A percentile compares a stretch with the other conserved stretches of the same genome.
Conservation (phyloP, 2,329 filamentous ascomycete species). For the Sporothrix schenckii region DNA sequence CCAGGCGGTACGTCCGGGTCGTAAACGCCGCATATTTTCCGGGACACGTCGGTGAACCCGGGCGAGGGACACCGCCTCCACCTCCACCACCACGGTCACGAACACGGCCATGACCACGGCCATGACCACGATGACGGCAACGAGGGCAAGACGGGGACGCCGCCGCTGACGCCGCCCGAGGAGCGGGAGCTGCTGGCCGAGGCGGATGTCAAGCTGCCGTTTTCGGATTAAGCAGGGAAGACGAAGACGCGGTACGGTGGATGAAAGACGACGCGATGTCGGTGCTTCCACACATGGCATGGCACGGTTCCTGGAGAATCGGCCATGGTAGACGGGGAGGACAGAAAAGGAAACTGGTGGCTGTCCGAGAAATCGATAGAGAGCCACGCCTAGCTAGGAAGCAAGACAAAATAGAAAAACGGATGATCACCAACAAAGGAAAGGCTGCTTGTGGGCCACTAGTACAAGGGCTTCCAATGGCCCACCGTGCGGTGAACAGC, state of each 20-base stretch:
- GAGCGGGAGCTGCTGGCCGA: conserved; percentile 19
- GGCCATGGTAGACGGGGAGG: neutral
- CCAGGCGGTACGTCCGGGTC: neutral
- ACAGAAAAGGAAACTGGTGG: neutral
- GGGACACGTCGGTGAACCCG: conserved; percentile 31
- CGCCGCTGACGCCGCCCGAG: conserved; percentile 23
- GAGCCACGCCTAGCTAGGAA: neutral
- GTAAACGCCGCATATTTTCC: conserved; percentile 13
- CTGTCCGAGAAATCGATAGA: conserved; percentile 8
- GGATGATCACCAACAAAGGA: conserved; percentile 20
- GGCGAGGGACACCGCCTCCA: neutral
- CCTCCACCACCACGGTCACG: neutral
- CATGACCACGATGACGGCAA: neutral
- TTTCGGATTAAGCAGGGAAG: conserved; percentile 14
- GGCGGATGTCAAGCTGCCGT: conserved; percentile 26
- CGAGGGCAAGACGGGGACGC: neutral
- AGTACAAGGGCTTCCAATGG: too few species aligned
- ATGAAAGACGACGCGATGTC: neutral
- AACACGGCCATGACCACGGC: too few species aligned
- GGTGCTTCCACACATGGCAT: neutral
- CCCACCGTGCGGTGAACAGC: neutral
- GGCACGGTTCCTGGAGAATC: conserved; percentile 6
- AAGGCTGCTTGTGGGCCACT: too few species aligned
- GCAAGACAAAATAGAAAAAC: neutral
- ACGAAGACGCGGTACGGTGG: neutral